These are phyloP conservation scores for Purpureocillium takamizusanense DNA, from an alignment of 2,329 filamentous ascomycete species.

Conservation along the genomic window DNA sequence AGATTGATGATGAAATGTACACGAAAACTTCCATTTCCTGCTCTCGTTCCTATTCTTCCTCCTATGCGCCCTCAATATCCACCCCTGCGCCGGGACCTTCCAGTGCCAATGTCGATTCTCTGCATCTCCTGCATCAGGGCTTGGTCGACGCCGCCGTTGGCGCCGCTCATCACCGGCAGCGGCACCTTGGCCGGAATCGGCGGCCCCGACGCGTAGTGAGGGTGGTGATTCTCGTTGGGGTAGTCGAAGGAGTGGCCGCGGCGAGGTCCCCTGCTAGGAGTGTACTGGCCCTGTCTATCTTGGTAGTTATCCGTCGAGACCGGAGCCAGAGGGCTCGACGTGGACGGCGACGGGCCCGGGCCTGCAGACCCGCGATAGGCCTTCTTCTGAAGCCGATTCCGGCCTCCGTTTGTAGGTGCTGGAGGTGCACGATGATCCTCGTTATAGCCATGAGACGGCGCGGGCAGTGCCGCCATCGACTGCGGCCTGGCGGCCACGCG, in stretches of 20 bases:
- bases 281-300: constrained; percentile 29
- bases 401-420: constrained; percentile 27
- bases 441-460: constrained; percentile 17
- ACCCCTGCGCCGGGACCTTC: constrained; percentile 43
- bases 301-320: constrained; percentile 43
- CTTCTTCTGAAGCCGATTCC: constrained; percentile 60
- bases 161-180: constrained; percentile 37
- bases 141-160: constrained; percentile 34
- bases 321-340: constrained; percentile 42
- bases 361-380: constrained; percentile 33
- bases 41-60: neutral
- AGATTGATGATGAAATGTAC: constrained; percentile 6
- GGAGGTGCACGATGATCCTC: constrained; percentile 23
- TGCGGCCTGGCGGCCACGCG: constrained; percentile 42
- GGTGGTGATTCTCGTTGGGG: constrained; percentile 41
- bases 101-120: constrained; percentile 55
- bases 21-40: constrained; percentile 8
- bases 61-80: constrained; percentile 23
- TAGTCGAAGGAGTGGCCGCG: constrained; percentile 45
- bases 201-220: constrained; percentile 34
- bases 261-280: constrained; percentile 24
- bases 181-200: constrained; percentile 66
- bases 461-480: constrained; percentile 29
- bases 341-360: constrained; percentile 21
- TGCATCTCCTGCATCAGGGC: constrained; percentile 65